These are phyloP conservation scores for Hymenochaete sp. DNA, from an alignment of 1,284 basidiomycete species.

Conservation along the genomic window DNA sequence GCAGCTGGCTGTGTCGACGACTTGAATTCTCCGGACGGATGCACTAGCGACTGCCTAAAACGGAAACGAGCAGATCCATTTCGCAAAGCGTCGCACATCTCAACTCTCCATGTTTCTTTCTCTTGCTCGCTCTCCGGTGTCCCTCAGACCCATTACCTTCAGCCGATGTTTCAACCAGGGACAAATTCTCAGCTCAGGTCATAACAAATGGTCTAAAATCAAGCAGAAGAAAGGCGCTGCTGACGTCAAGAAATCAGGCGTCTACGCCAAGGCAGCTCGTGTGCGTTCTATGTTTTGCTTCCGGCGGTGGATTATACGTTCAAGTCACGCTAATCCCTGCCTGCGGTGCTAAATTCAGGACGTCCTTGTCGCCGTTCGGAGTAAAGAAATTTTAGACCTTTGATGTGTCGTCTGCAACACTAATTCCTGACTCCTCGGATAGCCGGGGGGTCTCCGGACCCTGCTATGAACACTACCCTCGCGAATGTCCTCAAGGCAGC, in stretches of 20 bases:
- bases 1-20: too few relatives aligned
- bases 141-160: slow-evolving; percentile 1
- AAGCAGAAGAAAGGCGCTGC: slow-evolving; percentile 70
- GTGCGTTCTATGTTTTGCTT: slow-evolving; percentile 34
- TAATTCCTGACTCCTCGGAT: slow-evolving; percentile 5
- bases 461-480: slow-evolving; percentile 54
- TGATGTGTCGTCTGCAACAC: too few relatives aligned
- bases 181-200: slow-evolving; percentile 40
- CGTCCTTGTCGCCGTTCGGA: slow-evolving; percentile 57
- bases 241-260: slow-evolving; percentile 55
- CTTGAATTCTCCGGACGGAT: too few relatives aligned
- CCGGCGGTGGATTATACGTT: too few relatives aligned
- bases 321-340: background rate
- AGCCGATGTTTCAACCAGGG: slow-evolving; percentile 30
- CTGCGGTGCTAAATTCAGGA: slow-evolving; percentile 41
- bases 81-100: too few relatives aligned
- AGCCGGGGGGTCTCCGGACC: slow-evolving; percentile 63
- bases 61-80: too few relatives aligned
- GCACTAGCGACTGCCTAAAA: too few relatives aligned
- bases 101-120: background rate
- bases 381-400: slow-evolving; percentile 29
- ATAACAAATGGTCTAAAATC: slow-evolving; percentile 88
- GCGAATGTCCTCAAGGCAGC: slow-evolving; percentile 54
- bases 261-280: slow-evolving; percentile 51
- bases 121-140: slow-evolving; percentile 30